These are phyloP conservation scores for Pseudocercospora crystallina DNA, from an alignment of 2,329 filamentous ascomycete genomes.

Conservation along the genomic window DNA sequence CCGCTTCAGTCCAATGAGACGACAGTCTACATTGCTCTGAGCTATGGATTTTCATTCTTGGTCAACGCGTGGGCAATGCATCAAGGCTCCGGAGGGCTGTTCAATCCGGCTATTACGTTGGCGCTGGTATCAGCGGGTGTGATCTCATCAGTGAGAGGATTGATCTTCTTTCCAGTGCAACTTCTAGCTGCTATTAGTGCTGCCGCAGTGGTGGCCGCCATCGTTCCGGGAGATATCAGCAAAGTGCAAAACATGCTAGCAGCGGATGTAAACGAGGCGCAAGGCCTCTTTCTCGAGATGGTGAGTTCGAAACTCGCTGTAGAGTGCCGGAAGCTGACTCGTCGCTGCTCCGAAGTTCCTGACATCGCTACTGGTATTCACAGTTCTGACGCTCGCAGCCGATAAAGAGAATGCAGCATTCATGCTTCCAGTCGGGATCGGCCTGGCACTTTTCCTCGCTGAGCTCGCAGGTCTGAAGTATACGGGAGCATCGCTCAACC, in stretches of 20 bases:
- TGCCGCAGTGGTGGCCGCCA: conserved; percentile 29
- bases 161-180: conserved; percentile 31
- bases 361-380: conserved; percentile 33
- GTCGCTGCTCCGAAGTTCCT: conserved; percentile 27
- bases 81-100: conserved; percentile 32
- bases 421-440: conserved; percentile 25
- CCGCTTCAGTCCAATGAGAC: conserved; percentile 25
- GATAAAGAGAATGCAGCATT: conserved; percentile 36
- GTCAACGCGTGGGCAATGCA: conserved; percentile 35
- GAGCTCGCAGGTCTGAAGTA: conserved; percentile 31
- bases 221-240: conserved; percentile 33
- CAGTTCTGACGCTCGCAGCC: conserved; percentile 36
- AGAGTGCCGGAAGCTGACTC: neutral
- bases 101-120: conserved; percentile 35
- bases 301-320: conserved; percentile 13
- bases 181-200: conserved; percentile 34
- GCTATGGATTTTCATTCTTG: conserved; percentile 32
- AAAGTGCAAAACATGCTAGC: conserved; percentile 30
- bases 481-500: conserved; percentile 35
- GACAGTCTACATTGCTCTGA: conserved; percentile 32
- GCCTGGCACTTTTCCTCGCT: conserved; percentile 24
- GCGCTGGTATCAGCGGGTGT: conserved; percentile 30
- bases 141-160: conserved; percentile 25
- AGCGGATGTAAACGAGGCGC: conserved; percentile 26
- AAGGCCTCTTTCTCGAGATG: conserved; percentile 37